Conservation (phyloP, 352 stramenopile species). For the Peronospora destructor region DNA sequence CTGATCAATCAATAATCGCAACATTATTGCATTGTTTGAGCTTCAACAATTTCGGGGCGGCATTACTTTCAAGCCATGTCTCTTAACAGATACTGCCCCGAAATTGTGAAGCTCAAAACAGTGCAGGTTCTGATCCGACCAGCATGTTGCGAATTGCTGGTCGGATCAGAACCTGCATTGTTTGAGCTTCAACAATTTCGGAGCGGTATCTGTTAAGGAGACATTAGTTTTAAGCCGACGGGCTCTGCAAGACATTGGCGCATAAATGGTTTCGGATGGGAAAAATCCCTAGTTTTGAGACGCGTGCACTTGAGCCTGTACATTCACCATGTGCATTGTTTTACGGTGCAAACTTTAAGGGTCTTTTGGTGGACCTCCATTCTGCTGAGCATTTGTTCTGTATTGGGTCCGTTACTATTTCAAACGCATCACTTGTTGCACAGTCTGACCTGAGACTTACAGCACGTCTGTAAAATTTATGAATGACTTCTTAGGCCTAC, state of each 20-base stretch:
- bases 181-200: background rate
- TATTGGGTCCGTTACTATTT: conserved; percentile 6
- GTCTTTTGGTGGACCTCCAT: too few species aligned
- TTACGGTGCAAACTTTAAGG: too few species aligned
- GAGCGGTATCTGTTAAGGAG: too few species aligned
- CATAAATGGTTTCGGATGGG: conserved; percentile 14
- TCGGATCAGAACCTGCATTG: conserved; percentile 5
- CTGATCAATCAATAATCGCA: too few species aligned
- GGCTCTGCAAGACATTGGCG: background rate
- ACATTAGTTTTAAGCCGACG: too few species aligned
- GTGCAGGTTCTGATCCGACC: conserved; percentile 8
- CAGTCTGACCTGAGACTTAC: background rate
- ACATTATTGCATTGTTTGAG: background rate
- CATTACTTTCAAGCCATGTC: too few species aligned
- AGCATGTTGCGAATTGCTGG: too few species aligned
- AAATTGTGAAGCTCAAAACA: background rate
- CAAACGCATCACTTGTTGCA: conserved; percentile 15
- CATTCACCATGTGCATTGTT: too few species aligned
- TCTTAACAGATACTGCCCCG: too few species aligned
- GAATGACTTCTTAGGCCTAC: conserved; percentile 1
- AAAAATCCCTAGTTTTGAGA: conserved; percentile 1
- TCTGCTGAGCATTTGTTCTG: background rate
- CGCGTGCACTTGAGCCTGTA: background rate
- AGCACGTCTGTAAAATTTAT: conserved; percentile 4
- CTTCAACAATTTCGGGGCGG: background rate